Conservation (phyloP, 192 early-diverging fungal genomes). For the Podila epicladia region DNA sequence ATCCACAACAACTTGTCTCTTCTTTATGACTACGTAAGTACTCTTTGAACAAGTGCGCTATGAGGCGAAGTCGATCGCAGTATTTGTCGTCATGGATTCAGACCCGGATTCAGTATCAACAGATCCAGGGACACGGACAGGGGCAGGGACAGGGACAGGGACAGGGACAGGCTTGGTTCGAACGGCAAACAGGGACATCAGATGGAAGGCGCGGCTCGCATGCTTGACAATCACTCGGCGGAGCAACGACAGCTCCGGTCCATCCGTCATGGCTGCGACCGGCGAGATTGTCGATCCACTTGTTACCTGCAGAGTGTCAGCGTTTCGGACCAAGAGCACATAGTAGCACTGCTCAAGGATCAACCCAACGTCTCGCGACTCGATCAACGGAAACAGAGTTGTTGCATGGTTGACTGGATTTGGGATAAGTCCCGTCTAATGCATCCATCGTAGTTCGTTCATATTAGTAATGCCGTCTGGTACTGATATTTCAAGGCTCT, state of each 20-base stretch:
- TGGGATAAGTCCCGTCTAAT: slow-evolving; percentile 39
- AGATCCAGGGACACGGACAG: too few relatives aligned
- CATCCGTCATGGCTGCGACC: slow-evolving; percentile 1
- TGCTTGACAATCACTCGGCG: slow-evolving; percentile 36
- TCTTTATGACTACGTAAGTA: too few relatives aligned
- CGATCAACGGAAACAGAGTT: slow-evolving; percentile 34
- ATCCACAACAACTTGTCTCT: too few relatives aligned
- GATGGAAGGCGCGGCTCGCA: slow-evolving; percentile 23
- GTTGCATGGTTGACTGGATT: slow-evolving; percentile 30
- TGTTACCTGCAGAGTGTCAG: slow-evolving; percentile 8
- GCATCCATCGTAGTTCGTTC: not conserved
- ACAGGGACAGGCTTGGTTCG: not conserved
- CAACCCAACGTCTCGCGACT: slow-evolving; percentile 26
- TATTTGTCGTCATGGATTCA: too few relatives aligned
- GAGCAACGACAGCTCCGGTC: slow-evolving; percentile 21
- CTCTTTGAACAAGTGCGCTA: too few relatives aligned
- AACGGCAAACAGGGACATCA: slow-evolving; percentile 30
- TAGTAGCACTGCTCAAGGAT: slow-evolving; percentile 47
- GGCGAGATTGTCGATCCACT: not conserved
- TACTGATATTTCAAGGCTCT: not conserved
- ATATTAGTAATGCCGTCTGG: not conserved
- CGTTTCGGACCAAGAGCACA: slow-evolving; percentile 31
- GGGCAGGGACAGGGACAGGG: too few relatives aligned
- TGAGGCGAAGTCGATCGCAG: too few relatives aligned
- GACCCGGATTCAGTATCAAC: too few relatives aligned